Conservation (phyloP, 2,329 filamentous ascomycete species). For the Arthrobotrys entomopaga region DNA sequence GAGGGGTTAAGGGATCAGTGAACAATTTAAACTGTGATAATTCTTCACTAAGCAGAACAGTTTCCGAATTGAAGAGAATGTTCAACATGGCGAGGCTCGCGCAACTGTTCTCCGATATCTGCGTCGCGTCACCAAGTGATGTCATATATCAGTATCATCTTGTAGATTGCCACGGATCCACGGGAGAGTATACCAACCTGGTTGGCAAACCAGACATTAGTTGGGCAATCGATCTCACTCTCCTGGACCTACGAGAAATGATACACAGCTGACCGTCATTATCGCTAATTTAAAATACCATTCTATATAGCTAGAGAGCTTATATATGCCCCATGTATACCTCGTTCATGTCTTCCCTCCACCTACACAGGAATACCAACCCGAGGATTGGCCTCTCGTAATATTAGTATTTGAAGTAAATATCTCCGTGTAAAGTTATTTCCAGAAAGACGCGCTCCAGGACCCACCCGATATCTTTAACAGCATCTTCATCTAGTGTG, state of each 20-base stretch:
- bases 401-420: too few relatives aligned
- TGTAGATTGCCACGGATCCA: background rate
- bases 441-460: too few relatives aligned
- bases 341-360: slow-evolving; percentile 67
- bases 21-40: slow-evolving; percentile 77
- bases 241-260: slow-evolving; percentile 61
- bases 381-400: slow-evolving; percentile 75
- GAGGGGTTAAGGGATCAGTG: slow-evolving; percentile 75
- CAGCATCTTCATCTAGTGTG: slow-evolving; percentile 73
- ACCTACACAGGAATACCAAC: slow-evolving; percentile 88
- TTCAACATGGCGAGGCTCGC: slow-evolving; percentile 93
- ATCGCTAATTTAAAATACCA: too few relatives aligned
- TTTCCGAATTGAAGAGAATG: slow-evolving; percentile 84
- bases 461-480: slow-evolving; percentile 72
- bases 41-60: slow-evolving; percentile 74
- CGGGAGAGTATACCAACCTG: slow-evolving; percentile 69
- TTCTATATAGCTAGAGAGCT: background rate
- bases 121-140: background rate
- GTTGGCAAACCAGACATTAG: slow-evolving; percentile 90
- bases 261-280: too few relatives aligned
- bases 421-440: too few relatives aligned
- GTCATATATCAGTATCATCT: background rate
- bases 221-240: slow-evolving; percentile 68
- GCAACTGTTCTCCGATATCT: slow-evolving; percentile 86
- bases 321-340: slow-evolving; percentile 54